Evolutionary conservation across 805 yeast species (phyloP).

Genomic region (Cyberlindnera euphorbiae): DNA sequence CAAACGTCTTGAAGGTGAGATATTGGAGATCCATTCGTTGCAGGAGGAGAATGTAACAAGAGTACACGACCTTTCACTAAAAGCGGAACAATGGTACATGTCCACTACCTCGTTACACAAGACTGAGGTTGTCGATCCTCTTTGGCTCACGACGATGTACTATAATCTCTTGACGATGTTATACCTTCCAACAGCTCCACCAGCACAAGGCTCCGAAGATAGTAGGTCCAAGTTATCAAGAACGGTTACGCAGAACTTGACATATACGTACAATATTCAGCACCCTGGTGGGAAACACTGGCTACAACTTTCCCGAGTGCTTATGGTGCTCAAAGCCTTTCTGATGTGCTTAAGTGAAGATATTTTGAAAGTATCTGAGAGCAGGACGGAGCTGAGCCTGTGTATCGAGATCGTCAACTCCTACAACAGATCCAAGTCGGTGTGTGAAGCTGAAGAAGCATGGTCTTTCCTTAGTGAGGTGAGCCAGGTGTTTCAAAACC

Average conservation of each 20-base stretch:
- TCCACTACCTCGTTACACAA: constrained; percentile 21
- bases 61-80: constrained; percentile 7
- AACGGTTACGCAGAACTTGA: constrained; percentile 42
- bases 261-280: constrained; percentile 42
- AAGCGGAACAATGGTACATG: constrained; percentile 34
- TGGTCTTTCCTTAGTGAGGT: constrained; percentile 46
- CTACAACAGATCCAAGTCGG: constrained; percentile 35
- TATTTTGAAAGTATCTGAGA: constrained; percentile 41
- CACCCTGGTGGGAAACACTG: constrained; percentile 31
- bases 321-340: constrained; percentile 43
- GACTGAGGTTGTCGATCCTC: constrained; percentile 8
- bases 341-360: constrained; percentile 44
- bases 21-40: constrained; percentile 23
- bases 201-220: too few relatives aligned
- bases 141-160: constrained; percentile 39
- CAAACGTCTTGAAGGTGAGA: constrained; percentile 44
- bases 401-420: constrained; percentile 44
- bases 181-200: constrained; percentile 45
- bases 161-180: constrained; percentile 42
- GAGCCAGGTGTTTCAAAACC: constrained; percentile 41
- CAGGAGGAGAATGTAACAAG: not conserved
- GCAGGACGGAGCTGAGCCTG: constrained; percentile 44
- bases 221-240: too few relatives aligned
- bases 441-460: too few relatives aligned
- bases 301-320: constrained; percentile 45